Percentiles rank a stretch among this genome's conserved stretches.
phyloP scores from a whole-genome alignment of 75 land plant species.

The Cupressus sempervirens region DNA sequence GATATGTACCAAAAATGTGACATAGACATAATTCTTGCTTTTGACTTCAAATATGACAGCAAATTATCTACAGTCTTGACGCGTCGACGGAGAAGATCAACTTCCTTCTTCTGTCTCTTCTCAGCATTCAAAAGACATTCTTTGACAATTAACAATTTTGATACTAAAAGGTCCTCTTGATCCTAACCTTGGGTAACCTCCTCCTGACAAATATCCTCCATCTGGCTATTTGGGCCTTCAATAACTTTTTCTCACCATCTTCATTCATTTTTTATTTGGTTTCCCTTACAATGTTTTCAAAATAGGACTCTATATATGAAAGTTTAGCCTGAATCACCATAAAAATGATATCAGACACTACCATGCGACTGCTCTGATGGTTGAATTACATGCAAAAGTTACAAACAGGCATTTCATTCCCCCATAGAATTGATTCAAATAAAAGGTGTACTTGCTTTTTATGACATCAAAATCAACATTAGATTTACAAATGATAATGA shows the following conservation, averaged over 20 bases:
- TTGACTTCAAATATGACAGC: too few relatives aligned
- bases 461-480: neutral
- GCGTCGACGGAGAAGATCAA: slow-evolving; percentile 35
- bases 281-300: neutral
- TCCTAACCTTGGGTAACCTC: slow-evolving; percentile 35
- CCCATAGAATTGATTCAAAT: too few relatives aligned
- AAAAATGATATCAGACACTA: too few relatives aligned
- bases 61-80: slow-evolving; percentile 19
- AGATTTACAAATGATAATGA: neutral
- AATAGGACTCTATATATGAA: too few relatives aligned
- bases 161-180: slow-evolving; percentile 44
- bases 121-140: slow-evolving; percentile 44
- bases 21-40: too few relatives aligned
- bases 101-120: slow-evolving; percentile 40
- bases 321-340: too few relatives aligned
- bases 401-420: too few relatives aligned
- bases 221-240: too few relatives aligned
- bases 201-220: slow-evolving; percentile 48
- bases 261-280: slow-evolving; percentile 3
- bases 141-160: slow-evolving; percentile 50
- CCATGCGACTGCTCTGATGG: too few relatives aligned
- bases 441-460: neutral
- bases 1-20: too few relatives aligned
- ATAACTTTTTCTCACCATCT: neutral
- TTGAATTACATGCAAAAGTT: too few relatives aligned